Evolutionary conservation across 1,284 basidiomycete species (phyloP), one percentile per base, ranked within the genome.

Genomic region (Pseudozyma flocculosa): DNA sequence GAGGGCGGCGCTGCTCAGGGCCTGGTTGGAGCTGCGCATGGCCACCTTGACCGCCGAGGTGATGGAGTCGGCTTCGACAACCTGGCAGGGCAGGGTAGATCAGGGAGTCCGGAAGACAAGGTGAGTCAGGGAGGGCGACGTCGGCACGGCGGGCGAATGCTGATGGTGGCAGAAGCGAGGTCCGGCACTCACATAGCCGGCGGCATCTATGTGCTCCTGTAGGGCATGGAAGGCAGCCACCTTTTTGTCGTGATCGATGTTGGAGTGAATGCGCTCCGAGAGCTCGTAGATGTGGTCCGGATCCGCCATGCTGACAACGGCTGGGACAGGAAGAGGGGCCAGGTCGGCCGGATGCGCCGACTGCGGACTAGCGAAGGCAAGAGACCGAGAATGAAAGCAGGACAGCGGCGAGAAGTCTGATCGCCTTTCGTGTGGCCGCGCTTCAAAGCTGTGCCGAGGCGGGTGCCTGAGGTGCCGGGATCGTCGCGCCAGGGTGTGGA

Each of bases 1-100:
- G 36, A 80, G 70, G 2, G 72, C 68, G 15, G 75, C 69, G 19
- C 50, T 57, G 9, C 66, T 66, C 4, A 93, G 81, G 70, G 89
- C 88, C 71, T 89, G 86, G 78, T 93, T 90, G 41, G 88, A 83
- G 45, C 86, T 86, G 68, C 87, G 85, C 67, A 92, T 83, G 67
- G 86, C 88, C 45, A 85, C 72, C 79, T 89, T 90, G 73, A 93
- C 82, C 1, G 67, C 57, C 21, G 58, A 55, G 7, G 64, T 64
- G 34, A 72, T 54, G 17, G 55, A 53, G 50, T 69, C 69, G 23
- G 61, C 60, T 45, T 72, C 63, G 46, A 61, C 56, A 21, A 66
- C 42, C 48, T 50, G 42, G 10, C 26, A 21, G 11, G 19, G 17
- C 13, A 7, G 21, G 10, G 26, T 36, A 5, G 44, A 45, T 5